These are phyloP conservation scores for Fomitopsis palustris DNA, from an alignment of 1,284 basidiomycete species.

Conservation along the genomic window DNA sequence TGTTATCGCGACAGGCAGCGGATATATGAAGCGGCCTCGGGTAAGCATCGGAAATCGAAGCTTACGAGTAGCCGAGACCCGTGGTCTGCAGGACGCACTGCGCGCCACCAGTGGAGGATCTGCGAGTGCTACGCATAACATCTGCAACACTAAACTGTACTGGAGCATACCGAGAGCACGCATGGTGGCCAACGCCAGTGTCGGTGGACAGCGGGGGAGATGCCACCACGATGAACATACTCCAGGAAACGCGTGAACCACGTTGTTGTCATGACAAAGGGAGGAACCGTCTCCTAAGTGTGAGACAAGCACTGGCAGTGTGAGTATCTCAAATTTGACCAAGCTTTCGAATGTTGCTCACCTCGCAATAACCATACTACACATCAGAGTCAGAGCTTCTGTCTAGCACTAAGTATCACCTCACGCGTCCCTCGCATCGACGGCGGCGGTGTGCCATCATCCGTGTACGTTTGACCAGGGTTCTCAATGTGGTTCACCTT, in stretches of 20 bases:
- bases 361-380: no score
- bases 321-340: no score
- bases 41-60: background rate
- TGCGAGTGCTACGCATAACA: background rate
- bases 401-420: no score
- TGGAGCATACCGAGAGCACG: background rate
- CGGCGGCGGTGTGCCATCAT: no score
- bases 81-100: background rate
- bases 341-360: no score
- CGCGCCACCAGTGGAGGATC: background rate
- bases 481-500: no score
- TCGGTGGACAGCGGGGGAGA: background rate
- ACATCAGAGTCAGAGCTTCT: no score
- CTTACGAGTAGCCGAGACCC: background rate
- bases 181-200: background rate
- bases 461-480: no score
- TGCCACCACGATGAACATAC: background rate
- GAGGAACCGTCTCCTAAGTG: background rate
- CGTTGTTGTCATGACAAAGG: background rate
- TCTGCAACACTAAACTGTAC: background rate
- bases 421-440: no score
- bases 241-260: background rate
- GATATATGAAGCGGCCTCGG: background rate
- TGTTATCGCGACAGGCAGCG: background rate
- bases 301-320: background rate